Base-by-base conservation (phyloP, 2,329 filamentous ascomycete genomes). In the Curvularia spicifera region DNA sequence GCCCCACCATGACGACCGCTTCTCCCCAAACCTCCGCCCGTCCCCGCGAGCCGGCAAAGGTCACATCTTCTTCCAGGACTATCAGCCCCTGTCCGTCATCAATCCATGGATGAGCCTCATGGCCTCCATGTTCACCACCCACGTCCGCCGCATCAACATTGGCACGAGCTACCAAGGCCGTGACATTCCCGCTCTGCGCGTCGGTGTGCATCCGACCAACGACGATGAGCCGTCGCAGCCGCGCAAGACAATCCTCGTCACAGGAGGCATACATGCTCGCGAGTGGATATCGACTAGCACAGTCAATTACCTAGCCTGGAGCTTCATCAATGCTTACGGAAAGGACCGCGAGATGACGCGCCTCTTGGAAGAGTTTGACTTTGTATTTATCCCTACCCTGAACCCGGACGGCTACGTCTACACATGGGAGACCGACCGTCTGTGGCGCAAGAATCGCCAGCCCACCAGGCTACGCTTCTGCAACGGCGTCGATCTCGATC, bases 211-310 rank as follows among this genome's bases (percentile, higher is more conserved):
- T 55, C 79, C 83, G 69, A 81, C 81, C 35, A 81, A 82, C 72
- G 70, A 80, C 53, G 71, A 83, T 28, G 76, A 83, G 6, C 69
- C 78, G 2, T 71, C 76, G 4, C 70, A 72, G 12, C 83, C 81
- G 5, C 86, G 91, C 49, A 91, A 91, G 74, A 94, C 91, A 0
- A 87, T 97, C 56, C 81, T 97, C 50, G 82, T 99, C 20, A 88
- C 88, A 4, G 95, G 92, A 53, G 94, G 94, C 48, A 83, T 91
- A n/a, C 95, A 98, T 76, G 94, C 93, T 3, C 87, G 95, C 37
- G 95, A 99, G 81, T 99, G 95, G 95, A 96, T 99, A 65, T 91
- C 92, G 46, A 93, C 90, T 0, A 95, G 89, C 70, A 96, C 93
- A 0, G 91, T 96, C 51, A 96, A 90, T 69, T 98, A 96, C 70